Conservation (phyloP, 495 filamentous ascomycete species). For the Pseudevernia furfuracea region DNA sequence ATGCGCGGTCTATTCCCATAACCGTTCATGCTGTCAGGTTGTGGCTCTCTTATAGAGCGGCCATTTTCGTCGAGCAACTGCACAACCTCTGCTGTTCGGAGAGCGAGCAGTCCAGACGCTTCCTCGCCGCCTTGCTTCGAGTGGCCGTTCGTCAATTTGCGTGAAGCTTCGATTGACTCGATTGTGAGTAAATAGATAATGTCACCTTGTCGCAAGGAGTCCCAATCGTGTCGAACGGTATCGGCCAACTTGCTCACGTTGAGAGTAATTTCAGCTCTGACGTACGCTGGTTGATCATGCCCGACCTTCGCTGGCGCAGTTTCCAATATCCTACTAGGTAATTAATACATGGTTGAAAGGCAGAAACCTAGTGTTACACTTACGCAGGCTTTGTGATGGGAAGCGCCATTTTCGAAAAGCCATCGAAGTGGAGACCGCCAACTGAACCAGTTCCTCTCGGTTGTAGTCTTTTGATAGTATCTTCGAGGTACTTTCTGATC, state of each 20-base stretch:
- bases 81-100: constrained; percentile 79
- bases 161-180: constrained; percentile 45
- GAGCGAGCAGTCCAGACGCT: constrained; percentile 55
- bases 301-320: constrained; percentile 79
- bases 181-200: constrained; percentile 82
- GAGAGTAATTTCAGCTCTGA: constrained; percentile 80
- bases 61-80: constrained; percentile 88
- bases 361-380: constrained; percentile 17
- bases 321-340: constrained; percentile 56
- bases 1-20: constrained; percentile 46
- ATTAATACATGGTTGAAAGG: constrained; percentile 21
- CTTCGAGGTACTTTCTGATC: constrained; percentile 84
- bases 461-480: constrained; percentile 67
- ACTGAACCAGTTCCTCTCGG: constrained; percentile 57
- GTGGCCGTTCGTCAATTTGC: constrained; percentile 48
- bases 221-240: constrained; percentile 78
- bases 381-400: constrained; percentile 74
- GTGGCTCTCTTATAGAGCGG: constrained; percentile 58
- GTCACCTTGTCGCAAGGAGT: constrained; percentile 78
- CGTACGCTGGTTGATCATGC: constrained; percentile 71
- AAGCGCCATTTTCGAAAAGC: constrained; percentile 87
- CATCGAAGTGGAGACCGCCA: constrained; percentile 60
- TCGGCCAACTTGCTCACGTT: constrained; percentile 74
- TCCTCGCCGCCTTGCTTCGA: constrained; percentile 44
- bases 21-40: constrained; percentile 44